Conservation (phyloP, 306 rosid genomes). For the Luffa aegyptiaca region DNA sequence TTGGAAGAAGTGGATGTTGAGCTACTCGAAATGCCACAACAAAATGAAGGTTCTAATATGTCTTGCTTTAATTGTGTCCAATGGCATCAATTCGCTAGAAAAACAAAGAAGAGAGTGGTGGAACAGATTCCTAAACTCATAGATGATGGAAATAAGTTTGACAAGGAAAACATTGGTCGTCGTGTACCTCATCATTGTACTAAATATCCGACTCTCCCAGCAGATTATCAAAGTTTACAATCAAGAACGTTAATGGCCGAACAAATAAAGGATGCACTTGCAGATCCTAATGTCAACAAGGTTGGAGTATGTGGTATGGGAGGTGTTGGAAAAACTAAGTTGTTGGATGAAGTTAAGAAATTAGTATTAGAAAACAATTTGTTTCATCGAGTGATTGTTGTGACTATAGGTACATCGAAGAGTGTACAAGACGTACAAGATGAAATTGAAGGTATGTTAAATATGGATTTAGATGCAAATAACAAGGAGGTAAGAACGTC, state of each 20-base stretch:
- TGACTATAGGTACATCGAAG: background rate
- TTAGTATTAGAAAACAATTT: background rate
- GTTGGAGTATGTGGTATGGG: constrained; percentile 9
- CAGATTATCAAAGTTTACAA: background rate
- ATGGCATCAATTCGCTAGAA: background rate
- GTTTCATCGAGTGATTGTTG: constrained; percentile 4
- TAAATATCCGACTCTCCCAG: background rate
- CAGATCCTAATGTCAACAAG: background rate
- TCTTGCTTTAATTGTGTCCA: background rate
- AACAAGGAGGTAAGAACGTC: background rate
- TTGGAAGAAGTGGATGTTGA: background rate
- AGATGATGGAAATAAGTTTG: background rate
- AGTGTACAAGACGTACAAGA: background rate
- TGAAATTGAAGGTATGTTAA: background rate
- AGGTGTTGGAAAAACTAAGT: constrained; percentile 8
- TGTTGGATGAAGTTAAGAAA: background rate
- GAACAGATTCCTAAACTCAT: background rate
- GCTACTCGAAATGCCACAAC: background rate
- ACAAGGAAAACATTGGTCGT: background rate
- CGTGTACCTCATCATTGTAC: background rate
- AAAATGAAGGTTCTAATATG: too few relatives aligned
- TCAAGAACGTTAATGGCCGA: background rate
- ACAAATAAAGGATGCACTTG: constrained; percentile 1
- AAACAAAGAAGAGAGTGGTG: constrained; percentile 1
- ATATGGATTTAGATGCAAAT: background rate